Evolutionary conservation across 805 yeast species (phyloP).

Genomic region (Yamadazyma akitaensis): DNA sequence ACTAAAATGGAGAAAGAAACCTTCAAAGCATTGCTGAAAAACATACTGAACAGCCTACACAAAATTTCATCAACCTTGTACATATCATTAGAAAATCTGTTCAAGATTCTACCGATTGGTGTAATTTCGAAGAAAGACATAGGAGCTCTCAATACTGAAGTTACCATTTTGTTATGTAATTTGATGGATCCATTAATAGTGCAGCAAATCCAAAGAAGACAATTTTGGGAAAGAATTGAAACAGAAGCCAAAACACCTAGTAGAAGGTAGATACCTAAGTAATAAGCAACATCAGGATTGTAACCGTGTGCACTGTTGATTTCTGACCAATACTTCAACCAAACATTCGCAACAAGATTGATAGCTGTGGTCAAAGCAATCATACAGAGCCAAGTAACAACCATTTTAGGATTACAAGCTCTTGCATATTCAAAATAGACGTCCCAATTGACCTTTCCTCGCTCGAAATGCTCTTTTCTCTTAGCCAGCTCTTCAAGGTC

Average conservation of each 20-base stretch:
- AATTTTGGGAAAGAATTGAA: conserved; percentile 59
- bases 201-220: conserved; percentile 75
- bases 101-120: conserved; percentile 87
- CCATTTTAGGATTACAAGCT: conserved; percentile 77
- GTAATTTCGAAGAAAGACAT: conserved; percentile 96
- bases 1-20: conserved; percentile 77
- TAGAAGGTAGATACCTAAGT: conserved; percentile 69
- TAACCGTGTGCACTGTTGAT: conserved; percentile 64
- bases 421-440: conserved; percentile 80
- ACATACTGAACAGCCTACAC: conserved; percentile 69
- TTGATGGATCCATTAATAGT: conserved; percentile 77
- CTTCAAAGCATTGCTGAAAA: conserved; percentile 56
- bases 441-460: conserved; percentile 89
- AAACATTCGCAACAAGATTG: conserved; percentile 71
- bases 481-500: conserved; percentile 39
- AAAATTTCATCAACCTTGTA: conserved; percentile 80
- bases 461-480: conserved; percentile 77
- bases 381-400: conserved; percentile 51
- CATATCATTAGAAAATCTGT: conserved; percentile 88
- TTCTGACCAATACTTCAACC: conserved; percentile 99
- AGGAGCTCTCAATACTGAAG: conserved; percentile 75
- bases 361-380: conserved; percentile 57
- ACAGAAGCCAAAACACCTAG: conserved; percentile 72
- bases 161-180: conserved; percentile 74
- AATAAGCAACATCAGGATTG: conserved; percentile 71